A percentile compares a stretch with the other conserved stretches of the same genome.
phyloP scores from a whole-genome alignment of 2,329 filamentous ascomycete species.

The Paecilomyces sp. region DNA sequence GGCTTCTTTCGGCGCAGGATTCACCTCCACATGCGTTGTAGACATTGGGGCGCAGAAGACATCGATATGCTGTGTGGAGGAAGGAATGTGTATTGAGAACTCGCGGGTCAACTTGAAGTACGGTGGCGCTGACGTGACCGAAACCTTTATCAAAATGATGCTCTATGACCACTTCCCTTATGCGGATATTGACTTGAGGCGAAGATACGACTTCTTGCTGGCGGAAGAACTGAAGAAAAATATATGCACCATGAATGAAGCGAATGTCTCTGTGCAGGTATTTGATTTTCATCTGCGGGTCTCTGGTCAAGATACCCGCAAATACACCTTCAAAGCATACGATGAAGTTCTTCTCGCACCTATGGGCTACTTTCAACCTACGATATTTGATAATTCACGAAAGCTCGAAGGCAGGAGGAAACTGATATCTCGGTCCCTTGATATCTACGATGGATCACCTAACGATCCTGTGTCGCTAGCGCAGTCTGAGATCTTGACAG shows the following conservation, averaged over 20 bases:
- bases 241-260: conserved; percentile 84
- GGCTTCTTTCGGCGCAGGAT: conserved; percentile 89
- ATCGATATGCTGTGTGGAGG: conserved; percentile 92
- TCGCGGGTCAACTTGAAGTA: conserved; percentile 93
- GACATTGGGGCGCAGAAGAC: conserved; percentile 97
- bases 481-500: conserved; percentile 60
- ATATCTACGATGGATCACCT: conserved; percentile 85
- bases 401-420: conserved; percentile 77
- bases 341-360: conserved; percentile 92
- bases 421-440: conserved; percentile 79
- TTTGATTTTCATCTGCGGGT: conserved; percentile 87
- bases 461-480: conserved; percentile 85
- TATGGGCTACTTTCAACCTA: conserved; percentile 88
- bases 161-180: conserved; percentile 94
- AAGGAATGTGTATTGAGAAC: conserved; percentile 90
- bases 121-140: conserved; percentile 86
- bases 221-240: conserved; percentile 95
- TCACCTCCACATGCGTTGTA: conserved; percentile 88
- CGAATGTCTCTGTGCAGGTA: conserved; percentile 79
- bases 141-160: conserved; percentile 97
- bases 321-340: conserved; percentile 94
- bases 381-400: conserved; percentile 72
- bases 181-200: conserved; percentile 81
- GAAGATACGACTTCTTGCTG: conserved; percentile 85
- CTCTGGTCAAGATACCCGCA: conserved; percentile 79